phyloP scores from a whole-genome alignment of 768 basidiomycete species.

The Botryobasidium botryosum region DNA sequence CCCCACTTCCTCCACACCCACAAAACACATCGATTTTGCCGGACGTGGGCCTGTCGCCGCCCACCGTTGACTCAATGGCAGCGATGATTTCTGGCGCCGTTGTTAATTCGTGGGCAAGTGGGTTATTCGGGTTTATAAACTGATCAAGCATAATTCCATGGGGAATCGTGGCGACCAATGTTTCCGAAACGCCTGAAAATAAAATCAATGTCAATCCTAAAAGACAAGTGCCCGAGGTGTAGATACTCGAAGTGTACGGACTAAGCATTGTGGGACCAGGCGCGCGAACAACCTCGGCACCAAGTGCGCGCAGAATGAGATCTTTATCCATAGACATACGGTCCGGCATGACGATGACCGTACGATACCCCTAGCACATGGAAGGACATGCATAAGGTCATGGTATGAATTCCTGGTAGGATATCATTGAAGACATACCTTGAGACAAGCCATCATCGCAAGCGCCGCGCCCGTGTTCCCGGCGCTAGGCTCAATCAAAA shows the following conservation, averaged over 20 bases:
- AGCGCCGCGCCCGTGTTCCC: conserved; percentile 92
- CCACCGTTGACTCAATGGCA: conserved; percentile 46
- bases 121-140: conserved; percentile 54
- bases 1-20: conserved; percentile 86
- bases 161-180: conserved; percentile 60
- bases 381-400: conserved; percentile 56
- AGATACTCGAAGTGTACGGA: conserved; percentile 79
- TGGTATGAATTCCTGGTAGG: conserved; percentile 16
- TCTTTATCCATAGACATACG: conserved; percentile 98
- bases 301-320: conserved; percentile 74
- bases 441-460: conserved; percentile 84
- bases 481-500: conserved; percentile 90
- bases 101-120: conserved; percentile 73
- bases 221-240: conserved; percentile 26
- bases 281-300: conserved; percentile 88
- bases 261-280: conserved; percentile 84
- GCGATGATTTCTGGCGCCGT: conserved; percentile 90
- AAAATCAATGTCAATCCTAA: conserved; percentile 40
- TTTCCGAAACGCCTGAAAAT: conserved; percentile 80
- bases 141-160: conserved; percentile 86
- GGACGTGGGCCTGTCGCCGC: conserved; percentile 38
- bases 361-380: conserved; percentile 74
- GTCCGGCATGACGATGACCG: conserved; percentile 79
- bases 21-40: conserved; percentile 67
- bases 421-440: conserved; percentile 33